These are phyloP conservation scores for Phytophthora megakarya DNA, from an alignment of 352 stramenopile genomes.

Conservation along the genomic window DNA sequence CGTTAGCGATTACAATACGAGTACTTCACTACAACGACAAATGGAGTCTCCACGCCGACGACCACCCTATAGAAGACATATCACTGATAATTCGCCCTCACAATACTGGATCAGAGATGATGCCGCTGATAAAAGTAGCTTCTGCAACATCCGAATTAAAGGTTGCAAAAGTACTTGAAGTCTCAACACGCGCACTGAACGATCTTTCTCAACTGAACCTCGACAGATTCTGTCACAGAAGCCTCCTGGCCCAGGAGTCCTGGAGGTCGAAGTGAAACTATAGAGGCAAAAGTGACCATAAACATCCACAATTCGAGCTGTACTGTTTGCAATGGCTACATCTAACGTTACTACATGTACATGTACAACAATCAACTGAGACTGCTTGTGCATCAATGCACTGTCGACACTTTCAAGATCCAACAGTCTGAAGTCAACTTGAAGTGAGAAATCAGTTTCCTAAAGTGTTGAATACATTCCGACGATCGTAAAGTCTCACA, in stretches of 20 bases:
- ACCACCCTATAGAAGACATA: too few species aligned
- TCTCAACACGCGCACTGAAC: not conserved
- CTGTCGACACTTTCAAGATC: not conserved
- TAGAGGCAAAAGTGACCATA: not conserved
- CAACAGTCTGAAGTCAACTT: not conserved
- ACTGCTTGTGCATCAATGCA: too few species aligned
- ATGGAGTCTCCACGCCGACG: too few species aligned
- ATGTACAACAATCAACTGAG: not conserved
- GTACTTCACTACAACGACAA: too few species aligned
- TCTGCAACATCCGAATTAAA: too few species aligned
- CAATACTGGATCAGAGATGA: too few species aligned
- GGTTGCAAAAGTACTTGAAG: not conserved
- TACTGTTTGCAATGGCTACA: not conserved
- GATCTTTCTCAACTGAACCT: not conserved
- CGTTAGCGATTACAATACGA: too few species aligned
- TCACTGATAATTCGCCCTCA: not conserved
- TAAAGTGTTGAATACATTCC: not conserved
- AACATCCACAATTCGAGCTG: not conserved
- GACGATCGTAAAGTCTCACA: not conserved
- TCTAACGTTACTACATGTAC: too few species aligned
- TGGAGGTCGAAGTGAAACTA: not conserved
- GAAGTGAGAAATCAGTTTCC: not conserved
- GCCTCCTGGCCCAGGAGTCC: too few species aligned
- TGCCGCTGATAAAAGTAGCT: too few species aligned
- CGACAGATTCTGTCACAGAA: too few species aligned